A percentile compares a stretch with the other conserved stretches of the same genome.
These are phyloP conservation scores for Arthrobotrys sphaeroides DNA, from an alignment of 2,329 filamentous ascomycete genomes.

Conservation along the genomic window DNA sequence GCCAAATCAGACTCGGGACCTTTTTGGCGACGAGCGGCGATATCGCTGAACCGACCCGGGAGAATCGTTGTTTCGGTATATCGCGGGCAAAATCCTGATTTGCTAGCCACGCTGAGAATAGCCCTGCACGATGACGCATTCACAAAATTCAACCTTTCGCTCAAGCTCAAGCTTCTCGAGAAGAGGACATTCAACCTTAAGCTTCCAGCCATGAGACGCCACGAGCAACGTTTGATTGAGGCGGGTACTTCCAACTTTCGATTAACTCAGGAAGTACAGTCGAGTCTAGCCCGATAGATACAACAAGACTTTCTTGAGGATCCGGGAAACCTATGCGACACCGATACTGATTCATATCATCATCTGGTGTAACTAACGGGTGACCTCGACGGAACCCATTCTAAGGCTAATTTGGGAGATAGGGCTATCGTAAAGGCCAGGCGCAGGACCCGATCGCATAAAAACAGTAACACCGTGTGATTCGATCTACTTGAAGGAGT, in stretches of 20 bases:
- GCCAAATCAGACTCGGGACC: slow-evolving; percentile 12
- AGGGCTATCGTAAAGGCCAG: not conserved
- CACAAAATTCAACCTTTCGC: not conserved
- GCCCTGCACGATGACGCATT: slow-evolving; percentile 52
- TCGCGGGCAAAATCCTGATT: slow-evolving; percentile 53
- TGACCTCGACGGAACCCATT: slow-evolving; percentile 6
- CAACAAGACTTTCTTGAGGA: not conserved
- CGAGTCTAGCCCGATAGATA: not conserved
- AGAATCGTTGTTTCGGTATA: slow-evolving; percentile 45
- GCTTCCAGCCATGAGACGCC: slow-evolving; percentile 29
- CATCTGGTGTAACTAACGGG: slow-evolving; percentile 20
- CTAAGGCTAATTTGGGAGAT: not conserved
- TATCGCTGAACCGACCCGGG: not conserved
- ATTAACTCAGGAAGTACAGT: slow-evolving; percentile 22
- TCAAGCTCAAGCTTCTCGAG: not conserved
- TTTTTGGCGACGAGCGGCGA: slow-evolving; percentile 15
- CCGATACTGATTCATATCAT: slow-evolving; percentile 1
- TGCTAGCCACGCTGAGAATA: slow-evolving; percentile 16
- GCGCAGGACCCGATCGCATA: slow-evolving; percentile 36
- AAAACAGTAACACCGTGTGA: slow-evolving; percentile 35
- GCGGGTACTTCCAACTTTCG: not conserved
- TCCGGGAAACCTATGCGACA: not conserved
- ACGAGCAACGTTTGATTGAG: slow-evolving; percentile 5
- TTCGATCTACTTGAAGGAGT: slow-evolving; percentile 38
- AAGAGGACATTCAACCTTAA: not conserved